Conservation (phyloP, 495 filamentous ascomycete genomes). For the Cercophora sp. region DNA sequence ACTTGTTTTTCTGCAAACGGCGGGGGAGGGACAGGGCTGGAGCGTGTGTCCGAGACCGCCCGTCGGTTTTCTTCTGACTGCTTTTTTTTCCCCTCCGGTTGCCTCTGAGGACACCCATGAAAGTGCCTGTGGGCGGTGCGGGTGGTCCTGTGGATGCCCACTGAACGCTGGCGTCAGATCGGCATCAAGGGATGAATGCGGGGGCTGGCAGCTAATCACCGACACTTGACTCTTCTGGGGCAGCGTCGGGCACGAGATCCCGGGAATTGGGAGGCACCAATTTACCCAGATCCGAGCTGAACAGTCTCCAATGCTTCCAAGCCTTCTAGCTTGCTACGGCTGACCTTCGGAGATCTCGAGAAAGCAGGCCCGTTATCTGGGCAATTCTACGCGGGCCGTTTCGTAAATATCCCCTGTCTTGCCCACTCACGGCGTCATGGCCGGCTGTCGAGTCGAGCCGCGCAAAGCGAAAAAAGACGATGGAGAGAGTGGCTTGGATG, state of each 20-base stretch:
- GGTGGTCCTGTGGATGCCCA: neutral
- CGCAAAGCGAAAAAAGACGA: no score
- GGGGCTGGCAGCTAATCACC: constrained; percentile 32
- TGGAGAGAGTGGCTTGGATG: no score
- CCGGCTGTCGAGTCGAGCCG: no score
- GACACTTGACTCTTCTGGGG: constrained; percentile 27
- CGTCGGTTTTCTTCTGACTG: neutral
- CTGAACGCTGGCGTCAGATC: constrained; percentile 17
- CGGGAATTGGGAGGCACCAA: constrained; percentile 18
- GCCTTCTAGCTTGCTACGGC: neutral
- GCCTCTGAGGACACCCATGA: neutral
- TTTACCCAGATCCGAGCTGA: constrained; percentile 7
- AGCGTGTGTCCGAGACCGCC: neutral
- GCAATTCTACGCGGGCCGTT: no score
- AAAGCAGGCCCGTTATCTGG: no score
- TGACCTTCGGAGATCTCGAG: no score
- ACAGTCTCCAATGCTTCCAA: no score
- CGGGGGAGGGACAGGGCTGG: neutral
- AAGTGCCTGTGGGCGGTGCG: no score
- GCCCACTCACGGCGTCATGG: no score
- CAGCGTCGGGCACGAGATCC: constrained; percentile 26
- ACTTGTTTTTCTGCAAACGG: neutral
- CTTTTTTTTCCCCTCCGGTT: constrained; percentile 4
- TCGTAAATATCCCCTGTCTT: no score
- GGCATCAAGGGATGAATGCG: constrained; percentile 35